phyloP scores from a whole-genome alignment of 257 asterid genomes.

The Osmanthus fragrans region DNA sequence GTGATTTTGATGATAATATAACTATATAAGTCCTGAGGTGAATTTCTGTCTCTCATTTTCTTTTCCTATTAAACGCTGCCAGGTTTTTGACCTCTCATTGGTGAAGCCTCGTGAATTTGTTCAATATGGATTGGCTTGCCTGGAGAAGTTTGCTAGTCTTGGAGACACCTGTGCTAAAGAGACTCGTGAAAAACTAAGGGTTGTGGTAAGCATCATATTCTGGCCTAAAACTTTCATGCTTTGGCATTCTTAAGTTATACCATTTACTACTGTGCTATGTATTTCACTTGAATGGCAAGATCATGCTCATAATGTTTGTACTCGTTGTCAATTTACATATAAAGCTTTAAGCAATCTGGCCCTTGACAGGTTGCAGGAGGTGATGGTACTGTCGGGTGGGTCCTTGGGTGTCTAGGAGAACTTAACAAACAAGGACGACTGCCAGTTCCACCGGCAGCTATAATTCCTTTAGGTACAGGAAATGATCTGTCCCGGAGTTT shows the following conservation, averaged over 20 bases:
- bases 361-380: constrained; percentile 95
- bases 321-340: constrained; percentile 9
- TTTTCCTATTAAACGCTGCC: constrained; percentile 32
- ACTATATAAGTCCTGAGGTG: constrained; percentile 2
- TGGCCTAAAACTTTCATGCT: background rate
- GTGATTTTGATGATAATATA: background rate
- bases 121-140: constrained; percentile 84
- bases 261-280: background rate
- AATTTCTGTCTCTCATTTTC: constrained; percentile 21
- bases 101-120: constrained; percentile 98
- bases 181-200: constrained; percentile 81
- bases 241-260: background rate
- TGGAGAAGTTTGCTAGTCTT: constrained; percentile 73
- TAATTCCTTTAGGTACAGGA: constrained; percentile 98
- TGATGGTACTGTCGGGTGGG: constrained; percentile 99
- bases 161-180: constrained; percentile 85
- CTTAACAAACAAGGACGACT: constrained; percentile 58
- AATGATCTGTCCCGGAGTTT: constrained; percentile 94
- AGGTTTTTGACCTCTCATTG: constrained; percentile 88
- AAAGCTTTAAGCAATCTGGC: constrained; percentile 21
- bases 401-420: constrained; percentile 93
- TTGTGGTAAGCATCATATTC: constrained; percentile 67
- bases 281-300: background rate
- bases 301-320: constrained; percentile 11
- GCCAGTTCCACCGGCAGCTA: constrained; percentile 83